Percentiles rank a stretch among this genome's conserved stretches.
Evolutionary conservation across 371 early-diverging fungal genomes (phyloP).

Genomic region (Lichtheimia ornata): DNA sequence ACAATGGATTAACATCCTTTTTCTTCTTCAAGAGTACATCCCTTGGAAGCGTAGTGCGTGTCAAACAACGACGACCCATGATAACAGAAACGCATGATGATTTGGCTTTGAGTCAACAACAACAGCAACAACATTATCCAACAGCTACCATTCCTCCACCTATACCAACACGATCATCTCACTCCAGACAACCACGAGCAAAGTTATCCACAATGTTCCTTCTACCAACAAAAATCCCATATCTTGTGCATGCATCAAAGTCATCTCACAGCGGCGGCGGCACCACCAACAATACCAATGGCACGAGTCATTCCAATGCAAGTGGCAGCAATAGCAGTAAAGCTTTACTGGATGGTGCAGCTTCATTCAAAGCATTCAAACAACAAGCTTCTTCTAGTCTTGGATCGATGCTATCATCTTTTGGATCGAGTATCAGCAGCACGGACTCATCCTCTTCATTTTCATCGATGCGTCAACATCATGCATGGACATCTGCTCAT

Average conservation of each 20-base stretch:
- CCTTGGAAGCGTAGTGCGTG: constrained; percentile 47
- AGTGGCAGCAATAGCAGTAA: neutral
- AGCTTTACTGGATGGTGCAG: neutral
- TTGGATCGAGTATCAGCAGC: constrained; percentile 32
- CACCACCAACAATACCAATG: constrained; percentile 3
- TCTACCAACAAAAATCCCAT: constrained; percentile 27
- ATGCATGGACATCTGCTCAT: constrained; percentile 27
- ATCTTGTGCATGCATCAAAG: constrained; percentile 19
- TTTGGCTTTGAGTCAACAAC: neutral
- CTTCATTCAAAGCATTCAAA: constrained; percentile 21
- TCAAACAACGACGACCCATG: constrained; percentile 57
- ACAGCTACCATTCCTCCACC: constrained; percentile 3
- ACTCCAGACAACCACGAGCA: constrained; percentile 19
- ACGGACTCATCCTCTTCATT: constrained; percentile 11
- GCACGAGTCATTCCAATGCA: neutral
- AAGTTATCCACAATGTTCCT: constrained; percentile 44
- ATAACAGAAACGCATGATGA: constrained; percentile 19
- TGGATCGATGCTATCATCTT: constrained; percentile 35
- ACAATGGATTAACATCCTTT: neutral
- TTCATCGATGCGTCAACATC: constrained; percentile 7
- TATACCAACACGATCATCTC: neutral
- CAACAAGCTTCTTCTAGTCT: constrained; percentile 39
- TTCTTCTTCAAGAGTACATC: constrained; percentile 18
- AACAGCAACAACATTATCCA: constrained; percentile 9
- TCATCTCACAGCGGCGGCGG: neutral